Conservation (phyloP, 352 stramenopile genomes). For the Pythium grandisporangium region DNA sequence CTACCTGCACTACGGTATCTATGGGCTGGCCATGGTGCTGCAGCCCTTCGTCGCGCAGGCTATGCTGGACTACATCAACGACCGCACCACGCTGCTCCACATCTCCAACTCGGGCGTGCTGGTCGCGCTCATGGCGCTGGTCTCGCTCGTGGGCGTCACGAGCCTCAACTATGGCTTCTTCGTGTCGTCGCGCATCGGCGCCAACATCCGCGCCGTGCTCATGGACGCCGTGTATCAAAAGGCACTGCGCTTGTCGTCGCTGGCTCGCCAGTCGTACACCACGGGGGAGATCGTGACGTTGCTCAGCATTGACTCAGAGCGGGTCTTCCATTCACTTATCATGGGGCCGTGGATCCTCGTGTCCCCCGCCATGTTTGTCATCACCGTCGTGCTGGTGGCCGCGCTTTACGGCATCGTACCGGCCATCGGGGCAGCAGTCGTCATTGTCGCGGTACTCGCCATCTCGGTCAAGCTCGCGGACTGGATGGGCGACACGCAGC, state of each 20-base stretch:
- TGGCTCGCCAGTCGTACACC: slow-evolving; percentile 18
- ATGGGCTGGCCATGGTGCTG: slow-evolving; percentile 19
- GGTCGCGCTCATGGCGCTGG: slow-evolving; percentile 17
- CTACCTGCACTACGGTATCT: slow-evolving; percentile 15
- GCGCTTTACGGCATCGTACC: slow-evolving; percentile 12
- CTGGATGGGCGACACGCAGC: slow-evolving; percentile 13
- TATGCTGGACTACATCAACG: slow-evolving; percentile 22
- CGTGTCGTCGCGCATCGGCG: slow-evolving; percentile 15
- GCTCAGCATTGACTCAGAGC: slow-evolving; percentile 25
- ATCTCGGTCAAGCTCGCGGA: slow-evolving; percentile 10
- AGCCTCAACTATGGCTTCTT: slow-evolving; percentile 23
- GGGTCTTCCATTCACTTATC: slow-evolving; percentile 24
- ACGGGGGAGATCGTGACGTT: slow-evolving; percentile 31
- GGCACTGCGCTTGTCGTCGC: slow-evolving; percentile 17
- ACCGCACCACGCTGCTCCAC: slow-evolving; percentile 13
- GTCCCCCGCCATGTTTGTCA: slow-evolving; percentile 16
- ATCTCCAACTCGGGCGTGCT: slow-evolving; percentile 17
- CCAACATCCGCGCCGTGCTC: slow-evolving; percentile 23
- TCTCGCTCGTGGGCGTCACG: slow-evolving; percentile 22
- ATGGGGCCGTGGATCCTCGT: slow-evolving; percentile 17
- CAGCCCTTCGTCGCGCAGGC: slow-evolving; percentile 24
- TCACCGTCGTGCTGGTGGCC: slow-evolving; percentile 21
- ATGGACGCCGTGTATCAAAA: slow-evolving; percentile 35
- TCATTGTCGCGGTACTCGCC: slow-evolving; percentile 12
- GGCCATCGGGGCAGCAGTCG: slow-evolving; percentile 7